Base-by-base conservation (phyloP, 495 filamentous ascomycete species). In the Pseudotulostoma volvatum region DNA sequence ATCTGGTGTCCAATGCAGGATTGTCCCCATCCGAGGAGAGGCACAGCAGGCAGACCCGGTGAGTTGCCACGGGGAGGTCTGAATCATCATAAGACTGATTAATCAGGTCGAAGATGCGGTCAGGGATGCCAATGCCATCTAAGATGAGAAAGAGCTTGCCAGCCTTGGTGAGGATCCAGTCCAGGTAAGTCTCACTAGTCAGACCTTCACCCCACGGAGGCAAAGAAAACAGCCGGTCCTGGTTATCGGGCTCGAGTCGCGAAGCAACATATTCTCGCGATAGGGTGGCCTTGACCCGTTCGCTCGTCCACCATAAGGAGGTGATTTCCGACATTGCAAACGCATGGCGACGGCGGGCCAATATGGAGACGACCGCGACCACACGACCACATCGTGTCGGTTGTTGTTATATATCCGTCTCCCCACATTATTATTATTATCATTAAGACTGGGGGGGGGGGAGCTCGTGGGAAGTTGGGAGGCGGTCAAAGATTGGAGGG, bases 171-270 rank as follows among this genome's bases (percentile, higher is more conserved):
- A 92, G 63, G 42, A 96, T 92, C 81, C 83, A 92, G 46, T 94
- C 87, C 57, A 84, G 76, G 50, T 94, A 96, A 1, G 84, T 92
- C 45, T 84, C 78, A 48, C 84, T 82, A 1, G 86, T 94, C 45
- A 95, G 56, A 9, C 79, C 82, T 50, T 87, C 84, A n/a, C 84
- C 86, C 59, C 90, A 93, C 13, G 70, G 70, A 25, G 87, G 59
- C 0, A 76, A 75, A 33, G 68, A 63, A 49, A 90, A 76, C 11
- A 95, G 63, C 18, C 68, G 67, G 20, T 69, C 56, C 41, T 77
- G 67, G 52, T 79, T 73, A 9, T 76, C 67, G 9, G 74, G 70
- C n/a, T 70, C 63, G 14, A 84, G 65, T 38, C 78, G 74, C 28
- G 67, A 69, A 42, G 74, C 62, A 42, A 92, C 70, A 48, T 77